phyloP scores from a whole-genome alignment of 495 filamentous ascomycete species.

The Xylaria castorea region DNA sequence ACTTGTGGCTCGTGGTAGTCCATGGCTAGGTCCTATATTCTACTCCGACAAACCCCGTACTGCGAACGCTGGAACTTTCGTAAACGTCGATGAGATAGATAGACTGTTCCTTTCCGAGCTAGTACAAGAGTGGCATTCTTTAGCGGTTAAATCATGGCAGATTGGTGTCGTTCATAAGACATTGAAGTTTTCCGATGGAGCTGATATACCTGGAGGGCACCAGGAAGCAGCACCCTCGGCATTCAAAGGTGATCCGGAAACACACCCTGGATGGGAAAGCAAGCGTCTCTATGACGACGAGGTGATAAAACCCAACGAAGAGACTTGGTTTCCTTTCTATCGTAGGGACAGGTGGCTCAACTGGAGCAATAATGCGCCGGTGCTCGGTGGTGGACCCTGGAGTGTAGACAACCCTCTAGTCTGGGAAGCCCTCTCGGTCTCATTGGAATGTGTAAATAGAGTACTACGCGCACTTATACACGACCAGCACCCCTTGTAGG shows the following conservation, averaged over 20 bases:
- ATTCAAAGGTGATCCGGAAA: background rate
- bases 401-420: conserved; percentile 17
- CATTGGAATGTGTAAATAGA: conserved; percentile 4
- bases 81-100: background rate
- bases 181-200: background rate
- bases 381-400: background rate
- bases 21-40: conserved; percentile 1
- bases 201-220: conserved; percentile 5
- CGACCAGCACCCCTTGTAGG: conserved; percentile 11
- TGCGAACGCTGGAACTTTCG: background rate
- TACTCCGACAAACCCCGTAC: conserved; percentile 6
- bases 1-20: conserved; percentile 6
- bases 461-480: conserved; percentile 3
- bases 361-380: background rate
- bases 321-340: conserved; percentile 1
- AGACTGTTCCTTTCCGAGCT: background rate
- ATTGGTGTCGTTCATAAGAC: background rate
- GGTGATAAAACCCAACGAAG: background rate
- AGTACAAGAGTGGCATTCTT: fast-evolving
- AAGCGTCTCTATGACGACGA: background rate
- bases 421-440: background rate
- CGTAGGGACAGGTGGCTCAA: conserved; percentile 13
- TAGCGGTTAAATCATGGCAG: background rate
- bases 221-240: background rate
- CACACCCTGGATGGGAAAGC: background rate